These are phyloP conservation scores for Coprinopsis strossmayeri DNA, from an alignment of 768 basidiomycete genomes.

Conservation along the genomic window DNA sequence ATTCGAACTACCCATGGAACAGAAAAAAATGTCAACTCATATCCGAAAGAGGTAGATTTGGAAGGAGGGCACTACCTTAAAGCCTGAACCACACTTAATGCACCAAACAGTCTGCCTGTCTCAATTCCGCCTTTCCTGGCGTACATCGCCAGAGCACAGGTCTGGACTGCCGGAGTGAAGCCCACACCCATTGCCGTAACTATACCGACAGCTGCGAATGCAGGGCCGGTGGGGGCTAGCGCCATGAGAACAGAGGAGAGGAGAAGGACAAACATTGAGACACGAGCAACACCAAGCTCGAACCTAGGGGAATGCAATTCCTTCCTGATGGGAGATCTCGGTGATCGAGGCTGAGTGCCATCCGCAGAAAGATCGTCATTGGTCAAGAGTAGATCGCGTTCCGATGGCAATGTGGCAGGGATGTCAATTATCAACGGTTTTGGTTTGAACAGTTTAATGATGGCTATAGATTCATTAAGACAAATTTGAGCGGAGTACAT, in stretches of 20 bases:
- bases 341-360: too few species aligned
- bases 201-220: slow-evolving; percentile 46
- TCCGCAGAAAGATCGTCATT: slow-evolving; percentile 6
- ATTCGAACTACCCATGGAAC: slow-evolving; percentile 47
- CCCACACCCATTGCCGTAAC: slow-evolving; percentile 56
- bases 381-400: slow-evolving; percentile 22
- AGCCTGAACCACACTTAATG: slow-evolving; percentile 66
- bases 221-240: slow-evolving; percentile 33
- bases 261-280: slow-evolving; percentile 54
- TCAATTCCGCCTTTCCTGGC: slow-evolving; percentile 49
- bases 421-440: slow-evolving; percentile 23
- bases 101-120: slow-evolving; percentile 74
- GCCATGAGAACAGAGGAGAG: slow-evolving; percentile 45
- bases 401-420: slow-evolving; percentile 11
- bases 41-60: too few species aligned
- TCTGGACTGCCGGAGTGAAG: slow-evolving; percentile 60
- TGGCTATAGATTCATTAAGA: slow-evolving; percentile 27
- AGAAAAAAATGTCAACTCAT: too few species aligned
- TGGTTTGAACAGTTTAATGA: slow-evolving; percentile 49
- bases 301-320: slow-evolving; percentile 42
- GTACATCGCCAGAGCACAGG: slow-evolving; percentile 66
- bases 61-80: slow-evolving; percentile 36
- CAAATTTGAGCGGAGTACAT: too few species aligned
- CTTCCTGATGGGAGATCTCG: slow-evolving; percentile 15
- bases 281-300: slow-evolving; percentile 64